A percentile compares a stretch with the other conserved stretches of the same genome.
Conservation (phyloP, 805 yeast species). For the Helenozyma baotianmanensis region DNA sequence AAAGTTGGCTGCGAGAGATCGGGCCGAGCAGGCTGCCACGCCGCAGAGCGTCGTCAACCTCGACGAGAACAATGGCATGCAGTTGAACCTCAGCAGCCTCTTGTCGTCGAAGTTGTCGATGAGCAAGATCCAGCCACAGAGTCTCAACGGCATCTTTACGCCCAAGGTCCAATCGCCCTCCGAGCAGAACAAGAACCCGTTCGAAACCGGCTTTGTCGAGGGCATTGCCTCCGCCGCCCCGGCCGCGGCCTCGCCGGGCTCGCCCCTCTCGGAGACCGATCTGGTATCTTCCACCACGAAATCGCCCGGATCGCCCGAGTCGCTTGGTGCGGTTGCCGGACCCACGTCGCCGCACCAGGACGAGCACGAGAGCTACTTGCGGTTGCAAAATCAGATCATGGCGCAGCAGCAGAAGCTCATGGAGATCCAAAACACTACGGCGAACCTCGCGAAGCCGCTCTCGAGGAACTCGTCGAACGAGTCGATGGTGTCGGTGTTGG, state of each 20-base stretch:
- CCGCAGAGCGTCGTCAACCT: slow-evolving; percentile 1
- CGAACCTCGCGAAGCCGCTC: slow-evolving; percentile 6
- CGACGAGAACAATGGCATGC: slow-evolving; percentile 7
- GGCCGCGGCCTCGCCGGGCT: slow-evolving; percentile 1
- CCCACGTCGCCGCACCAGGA: slow-evolving; percentile 14
- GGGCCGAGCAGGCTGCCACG: slow-evolving; percentile 3
- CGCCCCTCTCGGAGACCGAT: slow-evolving; percentile 5
- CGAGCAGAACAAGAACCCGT: slow-evolving; percentile 31
- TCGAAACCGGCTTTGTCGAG: slow-evolving; percentile 26
- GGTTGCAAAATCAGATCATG: slow-evolving; percentile 34
- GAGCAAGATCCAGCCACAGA: slow-evolving; percentile 8
- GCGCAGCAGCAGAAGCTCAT: slow-evolving; percentile 33
- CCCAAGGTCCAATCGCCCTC: slow-evolving; percentile 34
- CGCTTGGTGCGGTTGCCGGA: slow-evolving; percentile 2
- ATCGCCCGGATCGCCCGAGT: slow-evolving; percentile 4
- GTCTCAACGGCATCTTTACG: slow-evolving; percentile 35
- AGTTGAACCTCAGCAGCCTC: slow-evolving; percentile 12
- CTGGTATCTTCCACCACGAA: slow-evolving; percentile 7
- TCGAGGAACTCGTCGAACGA: slow-evolving; percentile 14
- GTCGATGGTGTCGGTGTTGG: slow-evolving; percentile 13
- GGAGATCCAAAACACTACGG: slow-evolving; percentile 13
- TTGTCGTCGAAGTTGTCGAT: slow-evolving; percentile 11
- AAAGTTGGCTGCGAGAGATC: slow-evolving; percentile 27
- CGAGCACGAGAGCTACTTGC: slow-evolving; percentile 34
- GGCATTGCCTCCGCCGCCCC: slow-evolving; percentile 3